phyloP scores from a whole-genome alignment of 352 stramenopile species.

The Phytophthora pisi region DNA sequence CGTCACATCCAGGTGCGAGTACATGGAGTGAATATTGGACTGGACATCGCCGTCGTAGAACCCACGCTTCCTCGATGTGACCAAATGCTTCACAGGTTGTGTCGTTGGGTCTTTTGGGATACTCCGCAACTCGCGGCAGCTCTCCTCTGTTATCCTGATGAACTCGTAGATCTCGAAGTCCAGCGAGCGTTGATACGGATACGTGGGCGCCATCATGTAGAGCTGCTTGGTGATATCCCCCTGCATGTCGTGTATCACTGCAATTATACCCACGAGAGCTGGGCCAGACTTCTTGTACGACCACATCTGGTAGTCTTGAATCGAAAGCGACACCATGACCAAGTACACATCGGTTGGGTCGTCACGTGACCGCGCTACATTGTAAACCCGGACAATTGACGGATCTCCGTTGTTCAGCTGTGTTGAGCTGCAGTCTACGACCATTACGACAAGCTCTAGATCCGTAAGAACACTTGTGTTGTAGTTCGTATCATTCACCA shows the following conservation, averaged over 20 bases:
- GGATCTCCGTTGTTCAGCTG: conserved; percentile 15
- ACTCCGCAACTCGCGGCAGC: conserved; percentile 25
- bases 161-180: conserved; percentile 38
- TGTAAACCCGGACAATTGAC: conserved; percentile 28
- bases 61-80: conserved; percentile 30
- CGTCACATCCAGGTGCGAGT: conserved; percentile 17
- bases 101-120: conserved; percentile 2
- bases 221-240: conserved; percentile 19
- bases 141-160: conserved; percentile 20
- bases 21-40: conserved; percentile 33
- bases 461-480: conserved; percentile 36
- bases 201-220: conserved; percentile 34
- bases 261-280: conserved; percentile 31
- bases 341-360: conserved; percentile 24
- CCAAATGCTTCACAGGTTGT: conserved; percentile 33
- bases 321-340: conserved; percentile 25
- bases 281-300: conserved; percentile 29
- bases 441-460: conserved; percentile 41
- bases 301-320: conserved; percentile 37
- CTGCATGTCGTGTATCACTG: conserved; percentile 35
- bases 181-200: conserved; percentile 36
- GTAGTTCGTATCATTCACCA: conserved; percentile 40
- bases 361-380: conserved; percentile 15
- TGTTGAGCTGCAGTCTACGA: conserved; percentile 45
- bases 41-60: conserved; percentile 40